phyloP scores from a whole-genome alignment of 2,329 filamentous ascomycete genomes.

The Fusarium sp. region DNA sequence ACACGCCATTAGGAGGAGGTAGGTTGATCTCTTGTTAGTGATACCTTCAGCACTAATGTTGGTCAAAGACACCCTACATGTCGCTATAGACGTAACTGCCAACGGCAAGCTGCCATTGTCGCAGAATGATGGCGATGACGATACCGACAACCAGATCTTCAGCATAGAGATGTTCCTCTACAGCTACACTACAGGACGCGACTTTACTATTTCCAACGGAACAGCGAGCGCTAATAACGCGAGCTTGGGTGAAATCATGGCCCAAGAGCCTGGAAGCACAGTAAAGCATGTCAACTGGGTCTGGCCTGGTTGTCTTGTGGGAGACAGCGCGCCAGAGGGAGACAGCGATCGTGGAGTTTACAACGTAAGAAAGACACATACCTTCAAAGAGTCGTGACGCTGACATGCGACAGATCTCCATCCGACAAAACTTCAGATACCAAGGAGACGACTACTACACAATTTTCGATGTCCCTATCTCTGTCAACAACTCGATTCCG shows the following conservation, averaged over 20 bases:
- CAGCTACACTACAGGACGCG: constrained; percentile 70
- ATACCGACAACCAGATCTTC: constrained; percentile 68
- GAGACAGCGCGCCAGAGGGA: constrained; percentile 63
- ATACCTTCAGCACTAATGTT: constrained; percentile 18
- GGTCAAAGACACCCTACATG: constrained; percentile 64
- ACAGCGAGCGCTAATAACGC: constrained; percentile 64
- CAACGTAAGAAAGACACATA: constrained; percentile 62
- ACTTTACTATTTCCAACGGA: constrained; percentile 76
- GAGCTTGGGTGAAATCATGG: constrained; percentile 67
- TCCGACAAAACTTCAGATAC: constrained; percentile 76
- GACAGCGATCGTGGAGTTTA: constrained; percentile 68
- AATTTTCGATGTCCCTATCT: constrained; percentile 77
- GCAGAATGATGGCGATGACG: constrained; percentile 62
- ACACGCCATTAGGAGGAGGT: constrained; percentile 73
- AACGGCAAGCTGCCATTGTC: constrained; percentile 73
- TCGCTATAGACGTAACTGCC: constrained; percentile 75
- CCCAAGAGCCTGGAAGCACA: constrained; percentile 72
- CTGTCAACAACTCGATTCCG: constrained; percentile 73
- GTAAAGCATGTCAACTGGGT: constrained; percentile 80
- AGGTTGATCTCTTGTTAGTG: constrained; percentile 45
- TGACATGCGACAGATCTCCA: constrained; percentile 66
- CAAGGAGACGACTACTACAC: constrained; percentile 75
- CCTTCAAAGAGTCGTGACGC: background rate
- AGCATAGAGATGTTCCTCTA: constrained; percentile 76
- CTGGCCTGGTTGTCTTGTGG: constrained; percentile 77